These are phyloP conservation scores for Alternaria gaisen DNA, from an alignment of 2,329 filamentous ascomycete genomes.

Conservation along the genomic window DNA sequence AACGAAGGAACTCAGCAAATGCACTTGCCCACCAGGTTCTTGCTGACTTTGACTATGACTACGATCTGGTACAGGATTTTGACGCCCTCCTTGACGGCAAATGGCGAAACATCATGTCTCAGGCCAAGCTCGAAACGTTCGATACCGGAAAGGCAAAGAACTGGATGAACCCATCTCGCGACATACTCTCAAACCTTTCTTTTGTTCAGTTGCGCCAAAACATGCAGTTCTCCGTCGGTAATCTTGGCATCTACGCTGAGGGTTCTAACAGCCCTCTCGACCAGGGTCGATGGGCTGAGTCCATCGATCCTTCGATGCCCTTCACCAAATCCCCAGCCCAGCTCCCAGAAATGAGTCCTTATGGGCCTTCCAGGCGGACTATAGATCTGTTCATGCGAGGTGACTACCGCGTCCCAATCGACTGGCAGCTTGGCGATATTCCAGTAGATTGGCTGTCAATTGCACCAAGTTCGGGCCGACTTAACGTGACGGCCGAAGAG, in stretches of 20 bases:
- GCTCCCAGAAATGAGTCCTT: constrained; percentile 25
- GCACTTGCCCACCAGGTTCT: constrained; percentile 33
- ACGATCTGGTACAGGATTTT: constrained; percentile 33
- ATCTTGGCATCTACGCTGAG: constrained; percentile 29
- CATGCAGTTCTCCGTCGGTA: constrained; percentile 27
- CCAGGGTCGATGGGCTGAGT: constrained; percentile 60
- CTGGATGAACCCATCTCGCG: constrained; percentile 73
- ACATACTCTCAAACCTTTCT: constrained; percentile 66
- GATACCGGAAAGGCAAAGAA: constrained; percentile 55
- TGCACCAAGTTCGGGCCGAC: constrained; percentile 19
- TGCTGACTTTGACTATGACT: constrained; percentile 30
- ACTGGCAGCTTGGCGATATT: constrained; percentile 25
- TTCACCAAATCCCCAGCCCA: constrained; percentile 53
- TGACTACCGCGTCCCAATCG: constrained; percentile 27
- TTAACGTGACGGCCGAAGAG: constrained; percentile 18
- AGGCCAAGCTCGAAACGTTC: constrained; percentile 21
- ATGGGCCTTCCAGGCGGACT: constrained; percentile 22
- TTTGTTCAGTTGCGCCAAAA: constrained; percentile 59
- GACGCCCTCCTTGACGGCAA: constrained; percentile 38
- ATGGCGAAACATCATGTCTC: constrained; percentile 44
- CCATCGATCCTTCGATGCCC: constrained; percentile 63
- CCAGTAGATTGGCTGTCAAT: constrained; percentile 27
- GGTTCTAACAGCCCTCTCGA: constrained; percentile 24
- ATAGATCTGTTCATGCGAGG: constrained; percentile 30
- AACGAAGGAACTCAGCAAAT: constrained; percentile 39